phyloP scores from a whole-genome alignment of 352 stramenopile genomes.

The Globisporangium megalacanthum region DNA sequence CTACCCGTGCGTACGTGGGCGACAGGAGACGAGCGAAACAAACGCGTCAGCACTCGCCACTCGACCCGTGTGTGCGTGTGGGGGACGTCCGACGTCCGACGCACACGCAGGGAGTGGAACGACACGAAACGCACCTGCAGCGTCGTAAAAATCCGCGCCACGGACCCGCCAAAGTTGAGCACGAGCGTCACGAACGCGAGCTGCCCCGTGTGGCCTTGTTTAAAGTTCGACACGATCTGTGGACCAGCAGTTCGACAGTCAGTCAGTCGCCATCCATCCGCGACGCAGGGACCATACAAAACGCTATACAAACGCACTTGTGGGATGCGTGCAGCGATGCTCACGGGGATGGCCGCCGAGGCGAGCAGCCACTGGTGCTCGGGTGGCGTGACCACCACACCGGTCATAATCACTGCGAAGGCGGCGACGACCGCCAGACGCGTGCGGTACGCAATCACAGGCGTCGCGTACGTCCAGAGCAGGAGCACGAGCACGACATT shows the following conservation, averaged over 20 bases:
- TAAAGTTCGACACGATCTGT: slow-evolving; percentile 85
- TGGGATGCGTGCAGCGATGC: slow-evolving; percentile 72
- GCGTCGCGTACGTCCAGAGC: slow-evolving; percentile 64
- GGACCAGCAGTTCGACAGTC: not conserved
- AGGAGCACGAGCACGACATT: slow-evolving; percentile 82
- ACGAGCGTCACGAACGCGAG: slow-evolving; percentile 81
- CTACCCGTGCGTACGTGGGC: slow-evolving; percentile 6
- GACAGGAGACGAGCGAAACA: no score
- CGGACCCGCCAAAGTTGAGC: slow-evolving; percentile 75
- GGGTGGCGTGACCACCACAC: slow-evolving; percentile 58
- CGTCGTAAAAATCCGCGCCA: slow-evolving; percentile 84
- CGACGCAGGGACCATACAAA: not conserved
- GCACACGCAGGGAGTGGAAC: no score
- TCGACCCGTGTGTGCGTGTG: no score
- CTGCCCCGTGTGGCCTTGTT: slow-evolving; percentile 87
- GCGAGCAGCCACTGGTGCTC: slow-evolving; percentile 74
- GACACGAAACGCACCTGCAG: slow-evolving; percentile 39
- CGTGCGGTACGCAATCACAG: slow-evolving; percentile 44
- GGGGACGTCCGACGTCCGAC: no score
- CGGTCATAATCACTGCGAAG: slow-evolving; percentile 41
- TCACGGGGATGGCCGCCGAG: slow-evolving; percentile 70
- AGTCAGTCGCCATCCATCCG: not conserved
- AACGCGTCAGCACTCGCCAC: no score
- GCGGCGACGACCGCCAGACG: slow-evolving; percentile 40
- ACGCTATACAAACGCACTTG: slow-evolving; percentile 33